Conservation (phyloP, 1,284 basidiomycete species). For the Inonotus obliquus region DNA sequence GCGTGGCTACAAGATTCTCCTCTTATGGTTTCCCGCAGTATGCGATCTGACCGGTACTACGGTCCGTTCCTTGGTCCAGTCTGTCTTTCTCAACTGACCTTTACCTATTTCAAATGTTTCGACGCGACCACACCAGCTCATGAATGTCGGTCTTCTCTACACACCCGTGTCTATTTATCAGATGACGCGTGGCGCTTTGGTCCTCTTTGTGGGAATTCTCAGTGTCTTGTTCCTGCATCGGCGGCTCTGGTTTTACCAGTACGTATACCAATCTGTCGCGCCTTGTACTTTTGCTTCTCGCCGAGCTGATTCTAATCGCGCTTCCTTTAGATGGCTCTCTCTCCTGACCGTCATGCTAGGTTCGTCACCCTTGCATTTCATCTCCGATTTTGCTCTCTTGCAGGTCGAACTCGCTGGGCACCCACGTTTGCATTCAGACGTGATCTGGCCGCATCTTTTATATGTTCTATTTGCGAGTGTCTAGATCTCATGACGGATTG, state of each 20-base stretch:
- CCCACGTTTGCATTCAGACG: background rate
- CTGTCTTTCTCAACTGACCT: slow-evolving; percentile 17
- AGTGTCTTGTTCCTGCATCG: slow-evolving; percentile 90
- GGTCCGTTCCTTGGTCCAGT: slow-evolving; percentile 39
- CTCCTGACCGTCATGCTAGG: slow-evolving; percentile 79
- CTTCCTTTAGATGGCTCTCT: slow-evolving; percentile 72
- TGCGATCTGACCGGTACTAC: slow-evolving; percentile 89
- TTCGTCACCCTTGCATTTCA: slow-evolving; percentile 3
- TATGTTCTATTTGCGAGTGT: slow-evolving; percentile 18
- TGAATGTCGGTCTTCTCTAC: slow-evolving; percentile 94
- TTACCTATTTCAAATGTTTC: slow-evolving; percentile 21
- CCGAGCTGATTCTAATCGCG: slow-evolving; percentile 12
- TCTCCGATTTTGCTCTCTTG: background rate
- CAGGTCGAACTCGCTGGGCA: background rate
- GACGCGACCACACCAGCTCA: slow-evolving; percentile 48
- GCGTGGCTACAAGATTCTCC: slow-evolving; percentile 63
- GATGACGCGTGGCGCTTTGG: slow-evolving; percentile 96
- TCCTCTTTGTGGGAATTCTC: slow-evolving; percentile 93
- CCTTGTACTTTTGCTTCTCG: slow-evolving; percentile 20
- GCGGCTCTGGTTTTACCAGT: slow-evolving; percentile 78
- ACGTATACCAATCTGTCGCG: slow-evolving; percentile 24
- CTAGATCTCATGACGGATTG: background rate
- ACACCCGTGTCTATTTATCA: slow-evolving; percentile 98
- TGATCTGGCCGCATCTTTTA: background rate
- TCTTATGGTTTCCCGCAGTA: slow-evolving; percentile 83